phyloP scores from a whole-genome alignment of 495 filamentous ascomycete genomes.

The Penicillium lagena region DNA sequence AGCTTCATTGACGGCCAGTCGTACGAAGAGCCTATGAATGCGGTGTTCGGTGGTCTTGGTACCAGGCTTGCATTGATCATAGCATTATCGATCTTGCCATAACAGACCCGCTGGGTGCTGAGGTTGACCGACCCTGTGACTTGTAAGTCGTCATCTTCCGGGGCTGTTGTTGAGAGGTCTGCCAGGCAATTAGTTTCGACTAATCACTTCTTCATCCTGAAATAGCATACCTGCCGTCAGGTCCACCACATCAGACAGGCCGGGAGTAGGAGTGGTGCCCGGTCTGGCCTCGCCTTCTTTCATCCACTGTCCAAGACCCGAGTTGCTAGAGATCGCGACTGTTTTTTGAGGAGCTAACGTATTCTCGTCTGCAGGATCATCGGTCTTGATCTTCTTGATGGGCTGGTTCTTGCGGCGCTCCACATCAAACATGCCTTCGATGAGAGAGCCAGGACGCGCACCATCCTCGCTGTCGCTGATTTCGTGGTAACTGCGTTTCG shows the following conservation, averaged over 20 bases:
- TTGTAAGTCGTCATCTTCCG: conserved; percentile 38
- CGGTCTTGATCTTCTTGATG: conserved; percentile 59
- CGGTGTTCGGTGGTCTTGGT: conserved; percentile 55
- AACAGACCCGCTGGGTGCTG: conserved; percentile 66
- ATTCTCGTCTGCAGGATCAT: conserved; percentile 26
- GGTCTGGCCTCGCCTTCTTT: conserved; percentile 43
- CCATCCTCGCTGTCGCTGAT: conserved; percentile 18
- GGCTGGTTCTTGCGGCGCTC: conserved; percentile 54
- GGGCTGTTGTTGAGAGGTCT: conserved; percentile 16
- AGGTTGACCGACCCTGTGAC: conserved; percentile 38
- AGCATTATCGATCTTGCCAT: conserved; percentile 68
- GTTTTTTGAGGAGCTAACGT: conserved; percentile 31
- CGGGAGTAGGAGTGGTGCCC: conserved; percentile 3
- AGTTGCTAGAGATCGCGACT: conserved; percentile 41
- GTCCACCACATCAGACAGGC: conserved; percentile 49
- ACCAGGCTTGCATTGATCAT: conserved; percentile 62
- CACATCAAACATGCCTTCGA: conserved; percentile 70
- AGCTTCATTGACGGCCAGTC: conserved; percentile 73
- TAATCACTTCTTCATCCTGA: not conserved
- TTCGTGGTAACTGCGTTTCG: conserved; percentile 23
- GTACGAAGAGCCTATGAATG: conserved; percentile 24
- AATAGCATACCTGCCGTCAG: conserved; percentile 47
- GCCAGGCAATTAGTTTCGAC: not conserved
- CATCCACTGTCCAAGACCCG: conserved; percentile 57
- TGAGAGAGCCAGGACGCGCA: conserved; percentile 26